Conservation (phyloP, 192 early-diverging fungal species). For the Spizellomyces punctatus region DNA sequence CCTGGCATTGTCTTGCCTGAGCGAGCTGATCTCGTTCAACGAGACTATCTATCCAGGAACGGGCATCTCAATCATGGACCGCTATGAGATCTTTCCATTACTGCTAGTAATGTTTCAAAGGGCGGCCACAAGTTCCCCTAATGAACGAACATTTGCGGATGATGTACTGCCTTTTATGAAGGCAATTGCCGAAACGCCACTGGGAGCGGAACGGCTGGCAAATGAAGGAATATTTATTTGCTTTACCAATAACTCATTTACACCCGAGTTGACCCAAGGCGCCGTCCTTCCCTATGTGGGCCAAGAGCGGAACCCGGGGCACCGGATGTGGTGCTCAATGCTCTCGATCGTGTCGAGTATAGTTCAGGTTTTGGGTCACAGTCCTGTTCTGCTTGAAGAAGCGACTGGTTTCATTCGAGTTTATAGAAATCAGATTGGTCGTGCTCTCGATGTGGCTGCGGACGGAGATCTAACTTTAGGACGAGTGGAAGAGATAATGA, state of each 20-base stretch:
- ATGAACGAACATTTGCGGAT: constrained; percentile 2
- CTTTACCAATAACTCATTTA: constrained; percentile 38
- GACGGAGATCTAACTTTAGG: constrained; percentile 23
- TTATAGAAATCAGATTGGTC: constrained; percentile 39
- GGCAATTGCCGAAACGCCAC: constrained; percentile 26
- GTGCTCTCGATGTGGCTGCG: constrained; percentile 11
- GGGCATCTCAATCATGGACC: constrained; percentile 25
- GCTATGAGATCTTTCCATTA: constrained; percentile 17
- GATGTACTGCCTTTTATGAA: constrained; percentile 34
- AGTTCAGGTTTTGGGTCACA: constrained; percentile 11
- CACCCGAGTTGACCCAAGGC: constrained; percentile 27
- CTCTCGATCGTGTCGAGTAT: constrained; percentile 29
- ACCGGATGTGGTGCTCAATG: constrained; percentile 52
- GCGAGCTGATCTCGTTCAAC: constrained; percentile 14
- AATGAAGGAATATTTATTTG: constrained; percentile 2
- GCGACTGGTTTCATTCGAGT: constrained; percentile 43
- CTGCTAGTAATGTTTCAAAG: constrained; percentile 28
- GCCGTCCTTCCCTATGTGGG: constrained; percentile 20
- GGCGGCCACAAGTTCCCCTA: constrained; percentile 6
- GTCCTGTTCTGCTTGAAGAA: constrained; percentile 14
- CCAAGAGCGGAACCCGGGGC: constrained; percentile 33
- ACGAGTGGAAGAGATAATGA: constrained; percentile 32
- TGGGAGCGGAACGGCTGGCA: constrained; percentile 37
- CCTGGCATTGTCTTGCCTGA: constrained; percentile 7
- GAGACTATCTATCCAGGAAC: constrained; percentile 1